Percentiles rank a stretch among this genome's conserved stretches.
Evolutionary conservation across 106 monocot species (phyloP).

Genomic region (Allium fistulosum): DNA sequence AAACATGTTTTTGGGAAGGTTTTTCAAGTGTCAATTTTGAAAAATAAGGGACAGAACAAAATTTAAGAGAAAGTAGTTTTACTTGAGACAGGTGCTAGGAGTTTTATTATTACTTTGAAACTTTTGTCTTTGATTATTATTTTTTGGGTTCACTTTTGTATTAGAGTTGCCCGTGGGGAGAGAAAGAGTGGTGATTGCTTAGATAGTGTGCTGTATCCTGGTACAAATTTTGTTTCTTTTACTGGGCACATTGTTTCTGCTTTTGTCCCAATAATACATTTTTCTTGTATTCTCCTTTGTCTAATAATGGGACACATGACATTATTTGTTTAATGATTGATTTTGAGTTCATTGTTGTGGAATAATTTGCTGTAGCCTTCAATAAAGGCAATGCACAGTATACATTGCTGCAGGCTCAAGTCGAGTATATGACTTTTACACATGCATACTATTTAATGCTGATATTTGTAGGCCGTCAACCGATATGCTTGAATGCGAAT

Average conservation of each 20-base stretch:
- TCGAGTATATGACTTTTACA: background rate
- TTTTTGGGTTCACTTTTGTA: background rate
- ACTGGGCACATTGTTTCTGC: background rate
- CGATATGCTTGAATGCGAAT: no score
- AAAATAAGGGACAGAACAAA: background rate
- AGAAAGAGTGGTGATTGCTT: background rate
- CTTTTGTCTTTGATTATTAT: background rate
- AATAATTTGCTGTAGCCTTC: background rate
- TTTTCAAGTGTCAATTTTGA: background rate
- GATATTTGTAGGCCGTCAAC: background rate
- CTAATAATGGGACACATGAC: background rate
- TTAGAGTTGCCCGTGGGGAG: background rate
- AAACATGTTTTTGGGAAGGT: background rate
- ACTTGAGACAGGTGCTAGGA: background rate
- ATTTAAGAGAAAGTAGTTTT: background rate
- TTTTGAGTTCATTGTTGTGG: background rate
- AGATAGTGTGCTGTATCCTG: constrained; percentile 30
- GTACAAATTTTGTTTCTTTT: constrained; percentile 33
- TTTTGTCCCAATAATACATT: background rate
- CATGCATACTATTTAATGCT: background rate
- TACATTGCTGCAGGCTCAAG: background rate
- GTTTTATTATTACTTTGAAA: background rate
- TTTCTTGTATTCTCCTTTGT: background rate
- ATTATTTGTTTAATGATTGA: background rate
- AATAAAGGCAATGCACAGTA: background rate